Evolutionary conservation across 441 rosid species (phyloP).

Genomic region (Erysimum cheiri): DNA sequence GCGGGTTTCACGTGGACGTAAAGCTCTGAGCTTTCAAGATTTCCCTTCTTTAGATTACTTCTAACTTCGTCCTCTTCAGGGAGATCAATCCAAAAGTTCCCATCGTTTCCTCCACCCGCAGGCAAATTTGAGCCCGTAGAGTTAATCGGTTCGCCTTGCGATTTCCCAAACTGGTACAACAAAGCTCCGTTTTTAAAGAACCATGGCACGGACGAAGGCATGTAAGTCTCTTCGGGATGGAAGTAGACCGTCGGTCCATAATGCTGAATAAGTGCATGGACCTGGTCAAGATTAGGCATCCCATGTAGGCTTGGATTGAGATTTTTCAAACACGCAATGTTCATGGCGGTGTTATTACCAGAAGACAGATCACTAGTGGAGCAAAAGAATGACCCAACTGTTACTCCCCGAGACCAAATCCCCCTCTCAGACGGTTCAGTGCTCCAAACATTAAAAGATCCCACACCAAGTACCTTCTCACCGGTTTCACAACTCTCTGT

Average conservation of each 20-base stretch:
- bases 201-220: conserved; percentile 78
- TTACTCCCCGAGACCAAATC: conserved; percentile 53
- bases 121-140: conserved; percentile 61
- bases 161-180: conserved; percentile 46
- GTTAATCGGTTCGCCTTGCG: conserved; percentile 53
- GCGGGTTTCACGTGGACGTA: conserved; percentile 74
- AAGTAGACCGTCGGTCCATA: conserved; percentile 71
- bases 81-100: conserved; percentile 66
- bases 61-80: conserved; percentile 51
- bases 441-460: conserved; percentile 58
- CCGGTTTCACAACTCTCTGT: conserved; percentile 60
- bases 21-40: conserved; percentile 65
- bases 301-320: conserved; percentile 49
- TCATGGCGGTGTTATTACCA: conserved; percentile 41
- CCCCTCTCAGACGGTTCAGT: conserved; percentile 61
- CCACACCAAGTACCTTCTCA: conserved; percentile 50
- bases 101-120: conserved; percentile 59
- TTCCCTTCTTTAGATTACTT: conserved; percentile 50
- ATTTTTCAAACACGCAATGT: conserved; percentile 64
- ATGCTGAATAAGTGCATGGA: conserved; percentile 61
- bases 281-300: conserved; percentile 66
- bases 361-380: conserved; percentile 39
- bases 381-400: conserved; percentile 67
- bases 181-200: conserved; percentile 73
- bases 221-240: conserved; percentile 68